Evolutionary conservation across 2,329 filamentous ascomycete species (phyloP), one percentile per base, ranked within the genome.

Genomic region (Colletotrichum eremochloae): DNA sequence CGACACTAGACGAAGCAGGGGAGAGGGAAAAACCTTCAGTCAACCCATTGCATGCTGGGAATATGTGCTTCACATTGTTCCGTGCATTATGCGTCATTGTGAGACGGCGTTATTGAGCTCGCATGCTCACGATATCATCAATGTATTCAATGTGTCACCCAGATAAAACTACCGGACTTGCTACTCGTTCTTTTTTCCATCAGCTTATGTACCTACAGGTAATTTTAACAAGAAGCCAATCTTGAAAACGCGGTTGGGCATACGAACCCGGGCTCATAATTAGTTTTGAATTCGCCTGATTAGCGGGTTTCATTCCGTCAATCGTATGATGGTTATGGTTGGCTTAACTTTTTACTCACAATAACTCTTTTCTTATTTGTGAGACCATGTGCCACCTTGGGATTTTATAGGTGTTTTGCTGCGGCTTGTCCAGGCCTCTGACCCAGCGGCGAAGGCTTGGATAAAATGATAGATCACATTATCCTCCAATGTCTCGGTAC

Each of bases 291-390:
- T 3, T 48, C 1, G 8, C 20, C 7, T 6, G 1, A 9, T 11
- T 8, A 48, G 44, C 20, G 44, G 7, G 4, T 20, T 11, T n/a
- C 44, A 48, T 48, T 1, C 20, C 44, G n/a, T 48, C 20, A n/a
- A n/a, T 11, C 44, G 24, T 24, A 24, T 24, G 24, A 24, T 24
- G 24, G 24, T 24, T 24, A 24, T 24, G 24, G 24, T 24, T 24
- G 24, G 1, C 24, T 24, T 24, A 24, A 24, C 24, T 24, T 1
- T 24, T 24, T 24, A 24, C 24, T 48, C 20, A n/a, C 20, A n/a
- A 3, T 1, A 48, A n/a, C 2, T n/a, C 4, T n/a, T 1, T n/a
- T n/a, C 7, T n/a, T 11, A 11, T 4, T 2, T 50, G n/a, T 50
- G 48, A 24, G 12, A 48, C 3, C 9, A 15, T 24, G n/a, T n/a